Evolutionary conservation across 116 monocot species (phyloP), one percentile per base, ranked within the genome.

Genomic region (Iris pallida): DNA sequence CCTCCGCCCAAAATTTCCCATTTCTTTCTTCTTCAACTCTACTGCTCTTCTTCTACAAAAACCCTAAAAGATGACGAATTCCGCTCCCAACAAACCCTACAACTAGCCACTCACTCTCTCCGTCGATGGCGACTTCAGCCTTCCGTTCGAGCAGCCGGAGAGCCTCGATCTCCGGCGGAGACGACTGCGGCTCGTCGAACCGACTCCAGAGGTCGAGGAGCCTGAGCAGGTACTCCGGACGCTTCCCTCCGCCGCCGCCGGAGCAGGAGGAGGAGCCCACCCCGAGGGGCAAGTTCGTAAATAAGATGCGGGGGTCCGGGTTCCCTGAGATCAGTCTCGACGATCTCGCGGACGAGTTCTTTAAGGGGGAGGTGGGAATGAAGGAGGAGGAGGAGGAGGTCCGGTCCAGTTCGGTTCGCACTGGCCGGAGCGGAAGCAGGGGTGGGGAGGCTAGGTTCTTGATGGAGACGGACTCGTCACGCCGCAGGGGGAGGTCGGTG

Each of bases 301-400:
- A 82, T 74, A 86, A 86, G 70, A 72, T 46, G 66, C 62, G 95
- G 20, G 91, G 86, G 30, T 70, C 88, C 30, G 88, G 78, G 73
- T 82, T 77, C 65, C 69, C 68, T 6, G 95, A 88, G 63, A 70
- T 86, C 47, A 91, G 88, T 76, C 77, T 94, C 17, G 91, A 91
- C 63, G 87, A 90, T 69, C 79, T 88, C 48, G 88, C 84, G 10
- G 82, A 88, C 59, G 95, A 95, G 72, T 95, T 91, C 73, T 84
- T 91, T 59, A 71, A 63, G 69, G 77, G 55, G 19, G 76, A 76
- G 63, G 87, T 83, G 63, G 75, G 47, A 1, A 82, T 71, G 69
- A 73, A 75, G 62, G 86, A 82, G 44, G 73, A 68, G 5, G 16
- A 74, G 65, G 70, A 20, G 61, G 63, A 51, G 66, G 76, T n/a